Percentiles rank a stretch among this genome's conserved stretches.
phyloP scores from a whole-genome alignment of 441 rosid species.

The Sinapis alba region DNA sequence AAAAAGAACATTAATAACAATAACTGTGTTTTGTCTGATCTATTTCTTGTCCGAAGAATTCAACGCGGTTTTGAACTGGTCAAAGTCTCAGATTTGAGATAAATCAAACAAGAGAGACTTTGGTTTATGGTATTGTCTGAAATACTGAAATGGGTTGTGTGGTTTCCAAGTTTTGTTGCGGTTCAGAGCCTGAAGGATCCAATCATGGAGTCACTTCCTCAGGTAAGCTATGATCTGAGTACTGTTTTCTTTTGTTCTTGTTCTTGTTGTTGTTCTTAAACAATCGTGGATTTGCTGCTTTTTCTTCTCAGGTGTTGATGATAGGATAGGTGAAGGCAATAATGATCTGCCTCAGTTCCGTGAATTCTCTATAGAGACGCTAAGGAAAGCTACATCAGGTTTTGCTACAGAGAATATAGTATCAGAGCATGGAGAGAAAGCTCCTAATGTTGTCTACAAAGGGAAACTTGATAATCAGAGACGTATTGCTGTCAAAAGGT shows the following conservation, averaged over 20 bases:
- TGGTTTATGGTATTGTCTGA: conserved; percentile 39
- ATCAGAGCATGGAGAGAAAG: conserved; percentile 76
- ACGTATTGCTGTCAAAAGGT: conserved; percentile 68
- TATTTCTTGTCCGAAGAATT: not conserved
- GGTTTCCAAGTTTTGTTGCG: conserved; percentile 72
- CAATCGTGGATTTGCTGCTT: not conserved
- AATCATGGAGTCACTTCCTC: conserved; percentile 60
- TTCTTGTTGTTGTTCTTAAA: not conserved
- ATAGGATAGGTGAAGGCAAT: conserved; percentile 50
- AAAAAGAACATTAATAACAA: conserved; percentile 13
- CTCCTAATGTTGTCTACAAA: conserved; percentile 76
- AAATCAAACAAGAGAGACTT: conserved; percentile 8
- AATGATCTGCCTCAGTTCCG: conserved; percentile 64
- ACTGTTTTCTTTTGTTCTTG: not conserved
- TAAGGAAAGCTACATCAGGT: conserved; percentile 75
- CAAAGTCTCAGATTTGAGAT: conserved; percentile 18
- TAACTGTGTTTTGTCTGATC: conserved; percentile 20
- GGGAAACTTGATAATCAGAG: conserved; percentile 71
- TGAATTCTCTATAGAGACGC: conserved; percentile 75
- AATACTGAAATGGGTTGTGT: conserved; percentile 67
- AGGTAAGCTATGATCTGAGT: conserved; percentile 44
- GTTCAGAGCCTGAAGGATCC: conserved; percentile 60
- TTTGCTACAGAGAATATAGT: conserved; percentile 74
- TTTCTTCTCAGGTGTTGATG: conserved; percentile 47
- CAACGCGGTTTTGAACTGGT: conserved; percentile 21